Evolutionary conservation across 73 alveolate genomes (phyloP).

Genomic region (Tetrahymena elliotti): DNA sequence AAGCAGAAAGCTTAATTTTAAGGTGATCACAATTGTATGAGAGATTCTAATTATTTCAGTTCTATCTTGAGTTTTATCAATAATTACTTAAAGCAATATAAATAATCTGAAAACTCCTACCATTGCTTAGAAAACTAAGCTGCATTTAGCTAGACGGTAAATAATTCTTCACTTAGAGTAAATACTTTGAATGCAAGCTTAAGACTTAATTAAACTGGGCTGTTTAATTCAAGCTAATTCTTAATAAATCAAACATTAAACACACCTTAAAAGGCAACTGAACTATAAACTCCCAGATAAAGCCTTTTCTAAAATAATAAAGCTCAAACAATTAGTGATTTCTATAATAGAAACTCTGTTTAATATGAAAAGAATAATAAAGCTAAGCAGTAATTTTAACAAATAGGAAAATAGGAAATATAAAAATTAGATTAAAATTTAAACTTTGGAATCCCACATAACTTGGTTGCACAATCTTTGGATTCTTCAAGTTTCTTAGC

Average conservation of each 20-base stretch:
- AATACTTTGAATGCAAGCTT: not conserved
- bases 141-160: not conserved
- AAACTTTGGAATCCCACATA: not conserved
- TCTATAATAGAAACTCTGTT: not conserved
- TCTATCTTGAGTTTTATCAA: not conserved
- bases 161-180: not conserved
- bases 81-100: not conserved
- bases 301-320: no score
- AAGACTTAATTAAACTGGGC: not conserved
- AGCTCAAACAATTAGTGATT: not conserved
- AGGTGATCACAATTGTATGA: conserved; percentile 18
- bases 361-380: not conserved
- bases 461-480: not conserved
- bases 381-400: not conserved
- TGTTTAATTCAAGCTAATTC: not conserved
- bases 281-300: not conserved
- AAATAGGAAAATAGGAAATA: not conserved
- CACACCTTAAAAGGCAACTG: not conserved
- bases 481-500: not conserved
- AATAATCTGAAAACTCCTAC: not conserved
- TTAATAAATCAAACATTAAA: not conserved
- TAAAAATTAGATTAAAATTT: not conserved
- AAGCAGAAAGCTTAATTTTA: conserved; percentile 31
- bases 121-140: not conserved
- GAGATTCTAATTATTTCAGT: conserved; percentile 27